Percentiles rank a stretch among this genome's conserved stretches.
Conservation (phyloP, 768 basidiomycete species). For the Naganishia onofrii region DNA sequence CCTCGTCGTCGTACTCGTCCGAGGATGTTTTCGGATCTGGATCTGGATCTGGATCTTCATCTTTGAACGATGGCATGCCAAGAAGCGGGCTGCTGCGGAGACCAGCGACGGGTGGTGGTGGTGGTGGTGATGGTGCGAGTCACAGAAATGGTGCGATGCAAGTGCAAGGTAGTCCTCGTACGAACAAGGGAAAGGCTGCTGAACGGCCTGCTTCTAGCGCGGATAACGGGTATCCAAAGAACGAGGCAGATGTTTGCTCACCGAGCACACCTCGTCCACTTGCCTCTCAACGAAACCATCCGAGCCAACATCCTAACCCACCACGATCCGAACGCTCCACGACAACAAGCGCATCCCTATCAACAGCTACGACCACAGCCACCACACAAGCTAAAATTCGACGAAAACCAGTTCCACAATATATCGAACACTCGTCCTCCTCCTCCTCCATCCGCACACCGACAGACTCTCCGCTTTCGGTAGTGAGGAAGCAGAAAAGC, state of each 20-base stretch:
- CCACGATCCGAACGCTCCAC: too few species aligned
- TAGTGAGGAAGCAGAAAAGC: slow-evolving; percentile 8
- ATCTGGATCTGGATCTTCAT: too few species aligned
- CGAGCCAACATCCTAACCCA: too few species aligned
- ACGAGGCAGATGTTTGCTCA: neutral
- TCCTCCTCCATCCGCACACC: too few species aligned
- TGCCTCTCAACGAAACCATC: too few species aligned
- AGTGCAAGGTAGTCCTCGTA: neutral
- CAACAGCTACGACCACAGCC: neutral
- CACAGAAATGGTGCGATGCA: too few species aligned
- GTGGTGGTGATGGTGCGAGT: neutral
- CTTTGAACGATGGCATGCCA: too few species aligned
- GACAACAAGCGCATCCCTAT: too few species aligned
- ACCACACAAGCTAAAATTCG: neutral
- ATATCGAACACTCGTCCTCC: neutral
- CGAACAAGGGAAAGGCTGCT: neutral
- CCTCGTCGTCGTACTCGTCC: neutral
- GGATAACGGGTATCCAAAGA: too few species aligned
- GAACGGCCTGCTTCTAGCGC: too few species aligned
- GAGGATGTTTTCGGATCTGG: too few species aligned
- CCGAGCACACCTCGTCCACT: neutral
- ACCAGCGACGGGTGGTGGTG: neutral
- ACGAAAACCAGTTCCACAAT: slow-evolving; percentile 8
- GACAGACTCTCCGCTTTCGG: too few species aligned
- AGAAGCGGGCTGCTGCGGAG: neutral